Base-by-base conservation (phyloP, 2,329 filamentous ascomycete species). In the Fusarium albosuccineum region DNA sequence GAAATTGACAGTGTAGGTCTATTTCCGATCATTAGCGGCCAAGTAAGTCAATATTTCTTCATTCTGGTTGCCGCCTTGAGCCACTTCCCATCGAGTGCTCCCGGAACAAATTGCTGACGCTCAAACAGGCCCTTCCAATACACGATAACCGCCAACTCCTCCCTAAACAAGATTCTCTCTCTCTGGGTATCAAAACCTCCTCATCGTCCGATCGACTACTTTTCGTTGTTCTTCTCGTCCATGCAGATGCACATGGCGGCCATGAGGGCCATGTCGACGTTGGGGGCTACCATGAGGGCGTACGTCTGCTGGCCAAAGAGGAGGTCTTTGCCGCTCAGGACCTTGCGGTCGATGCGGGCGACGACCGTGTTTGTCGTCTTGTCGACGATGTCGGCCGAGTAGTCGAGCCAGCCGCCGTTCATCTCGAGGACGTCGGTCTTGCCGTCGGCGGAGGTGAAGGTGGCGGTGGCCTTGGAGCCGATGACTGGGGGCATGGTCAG, bases 191-290 rank as follows among this genome's bases (percentile, higher is more conserved):
- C 55, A 48, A 37, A 22, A 42, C 26, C 14, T n/a, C 45, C 42
- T 7, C 41, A 13, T 26, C 16, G 7, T 4, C 11, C 55, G 16
- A 22, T 10, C 13, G 6, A 17, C 29, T 59, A 62, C 6, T 50
- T 60, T 13, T 79, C 76, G 26, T 78, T 78, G 36, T 89, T 86
- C 79, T 85, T 85, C 82, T 92, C 89, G 66, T 92, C 90, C 62
- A 92, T 78, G 62, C 86, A 88, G 53, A 92, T 88, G 73, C 89
- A 92, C 71, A 92, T 80, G 10, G 89, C 90, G 0, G 83, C 87
- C 67, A 92, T 85, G 46, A 92, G 72, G 5, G 87, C 85, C 77
- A 91, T 83, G 71, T 93, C 90, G 7, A 91, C 86, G 14, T 86
- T 86, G 0, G 89, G 87, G 1, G 89, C 89, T 6, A 92, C 83